Evolutionary conservation across 208 protist genomes (phyloP).

Genomic region (Crithidia mellificae): DNA sequence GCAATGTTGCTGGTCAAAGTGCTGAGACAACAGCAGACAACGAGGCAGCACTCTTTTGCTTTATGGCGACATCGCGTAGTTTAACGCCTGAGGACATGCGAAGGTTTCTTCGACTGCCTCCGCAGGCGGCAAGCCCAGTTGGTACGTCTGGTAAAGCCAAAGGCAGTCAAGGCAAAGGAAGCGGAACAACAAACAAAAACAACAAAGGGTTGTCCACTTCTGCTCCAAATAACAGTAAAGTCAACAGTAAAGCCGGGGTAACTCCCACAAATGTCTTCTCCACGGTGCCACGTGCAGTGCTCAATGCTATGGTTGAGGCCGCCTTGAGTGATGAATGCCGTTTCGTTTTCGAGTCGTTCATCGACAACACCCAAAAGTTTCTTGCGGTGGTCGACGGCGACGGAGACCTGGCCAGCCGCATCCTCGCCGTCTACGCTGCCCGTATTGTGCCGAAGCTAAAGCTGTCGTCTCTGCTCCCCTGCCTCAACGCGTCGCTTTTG

Average conservation of each 20-base stretch:
- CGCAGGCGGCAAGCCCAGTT: background rate
- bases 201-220: no score
- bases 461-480: slow-evolving; percentile 50
- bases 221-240: no score
- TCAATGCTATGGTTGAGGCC: slow-evolving; percentile 45
- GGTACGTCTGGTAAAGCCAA: background rate
- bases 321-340: slow-evolving; percentile 54
- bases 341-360: slow-evolving; percentile 46
- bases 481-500: slow-evolving; percentile 46
- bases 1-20: background rate
- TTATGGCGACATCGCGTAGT: slow-evolving; percentile 43
- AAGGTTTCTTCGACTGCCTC: slow-evolving; percentile 45
- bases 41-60: slow-evolving; percentile 47
- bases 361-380: slow-evolving; percentile 64
- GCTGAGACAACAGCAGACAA: slow-evolving; percentile 2
- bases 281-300: slow-evolving; percentile 29
- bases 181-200: background rate
- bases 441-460: slow-evolving; percentile 49
- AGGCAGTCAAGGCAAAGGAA: background rate
- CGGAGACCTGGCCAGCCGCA: slow-evolving; percentile 42
- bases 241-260: no score
- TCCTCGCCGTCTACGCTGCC: slow-evolving; percentile 60
- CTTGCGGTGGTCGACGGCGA: slow-evolving; percentile 47
- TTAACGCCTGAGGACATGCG: slow-evolving; percentile 50
- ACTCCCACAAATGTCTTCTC: no score